These are phyloP conservation scores for Gastrodia elata DNA, from an alignment of 106 monocot species.

Conservation along the genomic window DNA sequence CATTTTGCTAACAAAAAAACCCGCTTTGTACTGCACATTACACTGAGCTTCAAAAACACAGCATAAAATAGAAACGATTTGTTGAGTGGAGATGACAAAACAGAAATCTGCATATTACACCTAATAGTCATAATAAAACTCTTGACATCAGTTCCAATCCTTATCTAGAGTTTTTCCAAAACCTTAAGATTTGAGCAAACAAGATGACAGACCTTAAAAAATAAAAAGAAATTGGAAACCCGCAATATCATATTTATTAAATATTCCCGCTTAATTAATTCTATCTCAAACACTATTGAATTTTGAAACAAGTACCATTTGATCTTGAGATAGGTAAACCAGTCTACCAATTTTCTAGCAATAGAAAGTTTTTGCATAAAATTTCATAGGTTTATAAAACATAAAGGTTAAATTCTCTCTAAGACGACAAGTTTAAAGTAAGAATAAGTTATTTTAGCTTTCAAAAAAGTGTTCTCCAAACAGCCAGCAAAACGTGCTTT, in stretches of 20 bases:
- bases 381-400: no score
- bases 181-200: background rate
- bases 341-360: no score
- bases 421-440: no score
- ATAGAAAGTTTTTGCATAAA: no score
- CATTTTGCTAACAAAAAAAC: no score
- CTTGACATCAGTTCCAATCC: background rate
- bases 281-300: background rate
- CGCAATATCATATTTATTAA: background rate
- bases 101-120: background rate
- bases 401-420: no score
- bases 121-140: background rate
- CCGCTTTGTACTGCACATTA: no score
- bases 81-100: background rate
- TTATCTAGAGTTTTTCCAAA: background rate
- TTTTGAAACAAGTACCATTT: background rate
- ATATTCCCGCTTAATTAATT: background rate
- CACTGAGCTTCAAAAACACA: no score
- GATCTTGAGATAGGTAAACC: background rate
- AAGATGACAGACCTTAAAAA: background rate
- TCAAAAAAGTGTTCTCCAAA: background rate
- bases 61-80: background rate
- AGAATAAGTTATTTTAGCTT: no score
- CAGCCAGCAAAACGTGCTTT: background rate
- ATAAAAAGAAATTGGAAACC: background rate